Percentiles rank a stretch among this genome's conserved stretches.
Evolutionary conservation across 1,284 basidiomycete genomes (phyloP).

Genomic region (Austroboletus niveus): DNA sequence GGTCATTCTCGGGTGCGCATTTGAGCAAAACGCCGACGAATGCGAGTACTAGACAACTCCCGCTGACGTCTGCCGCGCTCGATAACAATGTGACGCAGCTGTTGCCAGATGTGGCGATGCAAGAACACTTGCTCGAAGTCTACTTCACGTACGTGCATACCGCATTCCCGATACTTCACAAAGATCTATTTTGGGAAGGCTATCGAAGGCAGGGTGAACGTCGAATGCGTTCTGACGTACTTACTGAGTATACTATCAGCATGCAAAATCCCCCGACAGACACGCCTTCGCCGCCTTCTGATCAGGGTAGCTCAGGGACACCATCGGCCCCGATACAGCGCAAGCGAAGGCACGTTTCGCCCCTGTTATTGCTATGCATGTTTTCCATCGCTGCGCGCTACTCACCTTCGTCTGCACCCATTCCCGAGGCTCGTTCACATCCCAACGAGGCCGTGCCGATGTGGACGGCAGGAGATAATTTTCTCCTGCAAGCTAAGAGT

Average conservation of each 20-base stretch:
- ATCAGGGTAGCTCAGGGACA: constrained; percentile 27
- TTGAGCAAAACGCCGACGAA: constrained; percentile 5
- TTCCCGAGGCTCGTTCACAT: constrained; percentile 46
- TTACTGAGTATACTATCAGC: constrained; percentile 8
- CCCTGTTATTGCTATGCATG: constrained; percentile 73
- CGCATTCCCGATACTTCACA: constrained; percentile 70
- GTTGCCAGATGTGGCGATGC: constrained; percentile 54
- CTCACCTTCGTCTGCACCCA: constrained; percentile 36
- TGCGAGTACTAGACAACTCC: constrained; percentile 5
- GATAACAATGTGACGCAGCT: constrained; percentile 37
- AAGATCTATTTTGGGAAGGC: constrained; percentile 63
- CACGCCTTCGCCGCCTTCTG: constrained; percentile 34
- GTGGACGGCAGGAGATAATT: constrained; percentile 81
- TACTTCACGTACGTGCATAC: constrained; percentile 83
- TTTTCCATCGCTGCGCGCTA: constrained; percentile 77
- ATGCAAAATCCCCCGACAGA: constrained; percentile 26
- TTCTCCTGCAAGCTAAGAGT: constrained; percentile 65
- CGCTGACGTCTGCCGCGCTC: constrained; percentile 19
- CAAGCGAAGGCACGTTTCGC: constrained; percentile 50
- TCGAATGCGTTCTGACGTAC: neutral
- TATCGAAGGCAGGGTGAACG: constrained; percentile 43
- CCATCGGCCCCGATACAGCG: constrained; percentile 40
- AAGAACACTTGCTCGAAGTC: constrained; percentile 68
- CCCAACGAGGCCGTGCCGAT: constrained; percentile 54
- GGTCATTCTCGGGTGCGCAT: constrained; percentile 4